Evolutionary conservation across 805 yeast species (phyloP).

Genomic region (Schwanniomyces polymorphus): DNA sequence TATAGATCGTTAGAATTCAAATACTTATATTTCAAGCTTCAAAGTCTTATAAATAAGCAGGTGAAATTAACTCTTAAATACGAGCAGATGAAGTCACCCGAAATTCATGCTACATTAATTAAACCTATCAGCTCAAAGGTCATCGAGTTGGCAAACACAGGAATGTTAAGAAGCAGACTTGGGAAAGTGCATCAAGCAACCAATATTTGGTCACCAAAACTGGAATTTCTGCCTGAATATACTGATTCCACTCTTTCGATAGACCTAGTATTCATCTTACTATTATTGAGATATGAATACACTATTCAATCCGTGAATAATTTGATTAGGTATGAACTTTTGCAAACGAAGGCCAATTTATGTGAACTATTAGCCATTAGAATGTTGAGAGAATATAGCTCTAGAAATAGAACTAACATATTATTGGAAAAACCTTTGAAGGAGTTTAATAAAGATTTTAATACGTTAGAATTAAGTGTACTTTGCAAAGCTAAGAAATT

Average conservation of each 20-base stretch:
- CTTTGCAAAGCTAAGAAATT: slow-evolving; percentile 53
- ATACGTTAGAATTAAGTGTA: slow-evolving; percentile 51
- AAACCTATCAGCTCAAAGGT: slow-evolving; percentile 46
- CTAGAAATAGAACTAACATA: slow-evolving; percentile 43
- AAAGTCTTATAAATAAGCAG: slow-evolving; percentile 40
- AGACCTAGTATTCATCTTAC: slow-evolving; percentile 29
- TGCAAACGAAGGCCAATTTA: slow-evolving; percentile 46
- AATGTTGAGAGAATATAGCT: slow-evolving; percentile 46
- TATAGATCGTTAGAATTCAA: slow-evolving; percentile 34
- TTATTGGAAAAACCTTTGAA: slow-evolving; percentile 48
- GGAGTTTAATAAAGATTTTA: slow-evolving; percentile 31
- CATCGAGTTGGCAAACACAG: slow-evolving; percentile 38
- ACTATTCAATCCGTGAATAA: slow-evolving; percentile 39
- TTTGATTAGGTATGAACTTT: slow-evolving; percentile 34
- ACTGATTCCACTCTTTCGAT: slow-evolving; percentile 19
- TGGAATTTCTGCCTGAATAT: slow-evolving; percentile 15
- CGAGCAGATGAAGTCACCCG: slow-evolving; percentile 53
- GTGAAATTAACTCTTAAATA: slow-evolving; percentile 48
- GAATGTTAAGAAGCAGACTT: slow-evolving; percentile 32
- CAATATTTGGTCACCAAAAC: slow-evolving; percentile 15
- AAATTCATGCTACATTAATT: slow-evolving; percentile 45
- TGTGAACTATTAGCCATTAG: slow-evolving; percentile 56
- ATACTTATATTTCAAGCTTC: slow-evolving; percentile 38
- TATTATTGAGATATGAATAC: slow-evolving; percentile 38
- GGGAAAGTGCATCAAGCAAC: slow-evolving; percentile 25